A percentile compares a stretch with the other conserved stretches of the same genome.
These are phyloP conservation scores for Plectranthus barbatus DNA, from an alignment of 257 asterid species.

Conservation along the genomic window DNA sequence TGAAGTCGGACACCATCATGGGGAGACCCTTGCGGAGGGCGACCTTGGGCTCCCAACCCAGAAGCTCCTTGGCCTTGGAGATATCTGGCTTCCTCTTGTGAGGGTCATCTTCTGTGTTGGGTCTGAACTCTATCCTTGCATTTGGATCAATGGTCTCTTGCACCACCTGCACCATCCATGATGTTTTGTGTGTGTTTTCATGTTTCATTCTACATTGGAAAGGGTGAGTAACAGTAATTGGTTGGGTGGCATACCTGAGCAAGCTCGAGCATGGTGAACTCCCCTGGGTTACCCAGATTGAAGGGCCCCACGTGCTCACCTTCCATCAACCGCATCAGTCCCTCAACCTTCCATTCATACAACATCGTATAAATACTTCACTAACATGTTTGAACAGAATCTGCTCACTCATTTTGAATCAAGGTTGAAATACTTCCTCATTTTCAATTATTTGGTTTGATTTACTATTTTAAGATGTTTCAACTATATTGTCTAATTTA, in stretches of 20 bases:
- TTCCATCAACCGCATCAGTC: conserved; percentile 93
- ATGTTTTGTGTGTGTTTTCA: no score
- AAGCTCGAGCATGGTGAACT: conserved; percentile 96
- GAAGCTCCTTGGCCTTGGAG: conserved; percentile 69
- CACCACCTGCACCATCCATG: conserved; percentile 50
- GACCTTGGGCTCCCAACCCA: conserved; percentile 94
- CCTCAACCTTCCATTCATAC: conserved; percentile 61
- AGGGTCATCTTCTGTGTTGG: conserved; percentile 94
- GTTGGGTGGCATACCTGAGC: conserved; percentile 52
- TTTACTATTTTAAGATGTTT: no score
- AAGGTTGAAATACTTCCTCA: no score
- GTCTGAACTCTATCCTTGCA: conserved; percentile 74
- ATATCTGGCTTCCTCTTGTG: conserved; percentile 98
- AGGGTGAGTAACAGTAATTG: no score
- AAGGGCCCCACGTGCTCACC: conserved; percentile 98
- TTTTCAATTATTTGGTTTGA: no score
- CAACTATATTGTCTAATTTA: no score
- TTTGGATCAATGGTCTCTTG: conserved; percentile 90
- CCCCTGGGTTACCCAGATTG: conserved; percentile 96
- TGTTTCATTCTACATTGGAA: no score
- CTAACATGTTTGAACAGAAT: no score
- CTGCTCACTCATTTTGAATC: no score
- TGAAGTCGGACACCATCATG: conserved; percentile 88
- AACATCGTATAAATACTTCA: no score
- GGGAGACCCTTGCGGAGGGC: conserved; percentile 81